Evolutionary conservation across 805 yeast genomes (phyloP).

Genomic region (Saccharomycopsis sp.): DNA sequence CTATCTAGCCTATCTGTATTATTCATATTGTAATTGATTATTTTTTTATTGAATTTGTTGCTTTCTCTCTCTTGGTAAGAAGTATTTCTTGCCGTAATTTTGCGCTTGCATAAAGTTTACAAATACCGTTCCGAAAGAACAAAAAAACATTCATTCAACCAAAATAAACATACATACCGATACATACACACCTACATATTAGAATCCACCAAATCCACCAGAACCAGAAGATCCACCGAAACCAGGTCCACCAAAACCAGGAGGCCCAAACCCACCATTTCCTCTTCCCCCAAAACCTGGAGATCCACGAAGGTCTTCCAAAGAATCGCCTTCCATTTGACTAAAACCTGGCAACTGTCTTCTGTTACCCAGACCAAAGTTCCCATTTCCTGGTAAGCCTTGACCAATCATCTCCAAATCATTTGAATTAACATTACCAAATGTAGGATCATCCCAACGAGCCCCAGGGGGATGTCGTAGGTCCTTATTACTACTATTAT

Average conservation of each 20-base stretch:
- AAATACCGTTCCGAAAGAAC: too few relatives aligned
- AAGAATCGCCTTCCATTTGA: background rate
- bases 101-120: too few relatives aligned
- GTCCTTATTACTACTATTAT: constrained; percentile 15
- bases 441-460: constrained; percentile 33
- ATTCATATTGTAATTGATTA: too few relatives aligned
- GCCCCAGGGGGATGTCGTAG: constrained; percentile 31
- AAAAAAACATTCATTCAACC: too few relatives aligned
- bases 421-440: constrained; percentile 13
- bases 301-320: background rate
- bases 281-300: background rate
- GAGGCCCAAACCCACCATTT: constrained; percentile 1
- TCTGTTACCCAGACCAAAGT: constrained; percentile 1
- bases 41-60: too few relatives aligned
- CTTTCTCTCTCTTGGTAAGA: too few relatives aligned
- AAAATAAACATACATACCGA: too few relatives aligned
- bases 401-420: constrained; percentile 15
- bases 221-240: constrained; percentile 25
- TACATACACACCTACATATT: too few relatives aligned
- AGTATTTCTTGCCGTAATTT: too few relatives aligned
- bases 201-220: constrained; percentile 22
- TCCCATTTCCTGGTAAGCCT: constrained; percentile 14
- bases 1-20: too few relatives aligned
- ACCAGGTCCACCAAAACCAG: constrained; percentile 10
- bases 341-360: background rate